These are phyloP conservation scores for Coemansia sp. DNA, from an alignment of 192 early-diverging fungal species.

Conservation along the genomic window DNA sequence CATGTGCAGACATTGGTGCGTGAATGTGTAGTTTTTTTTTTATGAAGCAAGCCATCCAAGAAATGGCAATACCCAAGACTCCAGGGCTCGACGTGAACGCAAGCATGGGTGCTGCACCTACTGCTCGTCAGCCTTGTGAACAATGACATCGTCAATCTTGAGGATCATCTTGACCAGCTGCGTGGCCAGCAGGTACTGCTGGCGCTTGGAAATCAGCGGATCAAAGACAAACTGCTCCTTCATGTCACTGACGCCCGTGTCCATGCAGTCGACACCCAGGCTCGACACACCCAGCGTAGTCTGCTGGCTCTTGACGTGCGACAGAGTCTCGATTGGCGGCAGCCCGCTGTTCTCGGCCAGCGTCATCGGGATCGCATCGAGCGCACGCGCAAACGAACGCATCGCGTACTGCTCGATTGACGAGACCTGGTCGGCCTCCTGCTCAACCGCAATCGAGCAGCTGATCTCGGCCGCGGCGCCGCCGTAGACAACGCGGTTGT, in stretches of 20 bases:
- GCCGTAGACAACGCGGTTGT: conserved; percentile 99
- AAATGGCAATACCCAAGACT: too few relatives aligned
- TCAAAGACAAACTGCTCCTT: conserved; percentile 97
- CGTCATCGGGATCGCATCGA: conserved; percentile 90
- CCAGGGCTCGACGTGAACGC: too few relatives aligned
- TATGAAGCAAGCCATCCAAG: too few relatives aligned
- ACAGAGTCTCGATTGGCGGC: conserved; percentile 93
- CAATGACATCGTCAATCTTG: conserved; percentile 89
- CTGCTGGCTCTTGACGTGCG: conserved; percentile 92
- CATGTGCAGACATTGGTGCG: too few relatives aligned
- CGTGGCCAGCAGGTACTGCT: conserved; percentile 95
- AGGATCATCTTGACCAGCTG: conserved; percentile 99
- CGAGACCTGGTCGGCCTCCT: conserved; percentile 84
- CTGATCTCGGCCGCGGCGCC: conserved; percentile 98
- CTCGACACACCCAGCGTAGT: conserved; percentile 78
- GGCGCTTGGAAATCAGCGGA: conserved; percentile 98
- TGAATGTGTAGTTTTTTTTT: too few relatives aligned
- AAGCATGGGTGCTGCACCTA: too few relatives aligned
- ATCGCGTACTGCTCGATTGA: conserved; percentile 99
- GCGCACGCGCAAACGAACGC: conserved; percentile 93
- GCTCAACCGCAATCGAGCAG: conserved; percentile 88
- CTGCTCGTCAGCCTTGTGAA: conserved; percentile 43
- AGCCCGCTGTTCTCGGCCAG: conserved; percentile 98
- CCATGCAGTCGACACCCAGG: conserved; percentile 95
- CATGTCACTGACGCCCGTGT: conserved; percentile 93